These are phyloP conservation scores for Diaporthe citrichinensis DNA, from an alignment of 2,329 filamentous ascomycete genomes.

Conservation along the genomic window DNA sequence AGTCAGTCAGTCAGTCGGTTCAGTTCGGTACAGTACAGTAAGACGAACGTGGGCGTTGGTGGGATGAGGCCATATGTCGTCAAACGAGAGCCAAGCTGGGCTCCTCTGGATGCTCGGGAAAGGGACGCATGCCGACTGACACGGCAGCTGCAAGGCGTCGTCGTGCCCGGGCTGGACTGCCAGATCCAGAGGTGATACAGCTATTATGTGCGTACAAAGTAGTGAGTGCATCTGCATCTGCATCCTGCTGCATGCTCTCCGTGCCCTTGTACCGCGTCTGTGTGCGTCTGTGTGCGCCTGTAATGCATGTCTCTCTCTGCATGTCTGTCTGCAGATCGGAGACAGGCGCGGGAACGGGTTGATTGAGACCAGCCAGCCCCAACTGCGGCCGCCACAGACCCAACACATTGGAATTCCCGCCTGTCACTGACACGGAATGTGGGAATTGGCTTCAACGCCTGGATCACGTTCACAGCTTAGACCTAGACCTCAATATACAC, in stretches of 20 bases:
- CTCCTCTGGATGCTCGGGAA: too few species aligned
- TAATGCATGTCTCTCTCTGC: neutral
- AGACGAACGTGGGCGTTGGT: neutral
- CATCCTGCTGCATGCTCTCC: neutral
- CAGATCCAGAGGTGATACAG: slow-evolving; percentile 25
- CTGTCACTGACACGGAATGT: slow-evolving; percentile 14
- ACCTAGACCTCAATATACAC: slow-evolving; percentile 6
- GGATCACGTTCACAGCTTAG: neutral
- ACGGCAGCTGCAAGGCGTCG: slow-evolving; percentile 11
- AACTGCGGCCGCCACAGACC: slow-evolving; percentile 23
- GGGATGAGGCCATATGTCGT: slow-evolving; percentile 1
- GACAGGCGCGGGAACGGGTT: neutral
- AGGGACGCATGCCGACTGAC: neutral
- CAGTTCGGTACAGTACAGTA: neutral
- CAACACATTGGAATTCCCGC: slow-evolving; percentile 24
- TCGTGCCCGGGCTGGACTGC: slow-evolving; percentile 5
- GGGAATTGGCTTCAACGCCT: slow-evolving; percentile 6
- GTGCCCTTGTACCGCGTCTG: slow-evolving; percentile 8
- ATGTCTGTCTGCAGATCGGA: slow-evolving; percentile 24
- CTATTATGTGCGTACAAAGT: slow-evolving; percentile 2
- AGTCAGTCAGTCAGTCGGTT: slow-evolving; percentile 2
- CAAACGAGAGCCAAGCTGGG: neutral
- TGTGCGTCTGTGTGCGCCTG: slow-evolving; percentile 10
- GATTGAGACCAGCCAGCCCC: neutral
- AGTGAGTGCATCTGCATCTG: slow-evolving; percentile 11